Base-by-base conservation (phyloP, 129 eudicot species). In the Saposhnikovia divaricata region DNA sequence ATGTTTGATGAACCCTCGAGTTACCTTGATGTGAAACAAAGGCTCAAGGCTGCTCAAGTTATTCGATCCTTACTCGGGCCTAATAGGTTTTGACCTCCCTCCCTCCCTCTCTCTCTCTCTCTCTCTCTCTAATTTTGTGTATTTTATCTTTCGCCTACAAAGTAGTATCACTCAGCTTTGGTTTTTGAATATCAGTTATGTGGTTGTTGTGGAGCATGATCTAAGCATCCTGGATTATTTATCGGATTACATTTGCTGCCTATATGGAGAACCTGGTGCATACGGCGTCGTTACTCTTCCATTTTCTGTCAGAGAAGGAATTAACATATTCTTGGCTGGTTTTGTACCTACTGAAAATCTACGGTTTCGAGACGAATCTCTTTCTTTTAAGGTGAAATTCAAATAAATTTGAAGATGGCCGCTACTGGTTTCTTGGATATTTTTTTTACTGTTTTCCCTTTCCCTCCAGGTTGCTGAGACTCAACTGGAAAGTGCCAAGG, bases 1-100 rank as follows among this genome's bases (percentile, higher is more conserved):
- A 91, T 91, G 96, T 91, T 91, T 82, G 96, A 91, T 84, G 96
- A 91, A 82, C 96, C 93, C 16, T 91, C 93, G 12, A 91, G 96
- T 81, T 91, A 89, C 50, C 91, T 91, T 48, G 96, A 91, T 84
- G 96, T 89, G 42, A 91, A 84, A 61, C 93, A 87, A 77, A 84
- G 93, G 78, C 93, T 91, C 75, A 87, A 91, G 81, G 96, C 93
- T 82, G 91, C 96, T 38, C 85, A 84, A 84, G 91, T 89, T 80
- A 70, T 88, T 78, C 78, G 92, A 80, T 88, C 90, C 25, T 85
- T 88, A 75, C 89, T 88, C 34, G 83, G 89, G 66, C 83, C 92
- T 39, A 81, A 81, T 44, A 90, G 95, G 95, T 90, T 63, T 55
- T 5, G 5, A 40, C 3, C 6, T 2, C 2, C 59, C 1, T n/a